A percentile compares a stretch with the other conserved stretches of the same genome.
These are phyloP conservation scores for Sphagnum magellanicum DNA, from an alignment of 228 moss, liverwort and hornwort genomes.

Conservation along the genomic window DNA sequence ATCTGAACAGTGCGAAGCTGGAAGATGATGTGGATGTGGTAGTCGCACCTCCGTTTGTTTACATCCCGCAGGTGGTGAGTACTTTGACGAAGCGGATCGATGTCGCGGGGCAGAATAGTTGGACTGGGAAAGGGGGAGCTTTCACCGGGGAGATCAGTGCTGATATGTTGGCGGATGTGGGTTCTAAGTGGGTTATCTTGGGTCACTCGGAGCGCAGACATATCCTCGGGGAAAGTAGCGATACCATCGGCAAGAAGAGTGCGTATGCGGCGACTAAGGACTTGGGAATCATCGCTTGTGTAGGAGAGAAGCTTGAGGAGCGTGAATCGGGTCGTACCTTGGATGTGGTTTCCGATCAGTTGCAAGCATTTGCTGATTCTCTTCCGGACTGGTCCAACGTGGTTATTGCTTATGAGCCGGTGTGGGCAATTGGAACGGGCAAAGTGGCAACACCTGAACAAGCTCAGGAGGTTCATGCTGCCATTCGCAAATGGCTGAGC, in stretches of 20 bases:
- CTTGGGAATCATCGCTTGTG: slow-evolving; percentile 50
- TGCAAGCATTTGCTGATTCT: slow-evolving; percentile 38
- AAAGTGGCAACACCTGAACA: slow-evolving; percentile 49
- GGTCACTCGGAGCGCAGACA: slow-evolving; percentile 64
- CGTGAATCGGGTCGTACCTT: slow-evolving; percentile 37
- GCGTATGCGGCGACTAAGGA: slow-evolving; percentile 39
- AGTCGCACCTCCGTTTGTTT: slow-evolving; percentile 48
- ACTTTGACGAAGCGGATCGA: slow-evolving; percentile 40
- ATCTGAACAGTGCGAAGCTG: slow-evolving; percentile 42
- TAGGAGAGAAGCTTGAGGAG: slow-evolving; percentile 52
- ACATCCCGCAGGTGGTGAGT: slow-evolving; percentile 34
- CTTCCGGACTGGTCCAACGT: slow-evolving; percentile 39
- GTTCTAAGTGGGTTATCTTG: slow-evolving; percentile 46
- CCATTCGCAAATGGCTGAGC: slow-evolving; percentile 39
- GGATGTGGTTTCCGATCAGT: slow-evolving; percentile 39
- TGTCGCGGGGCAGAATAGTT: slow-evolving; percentile 49
- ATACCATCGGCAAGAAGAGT: slow-evolving; percentile 48
- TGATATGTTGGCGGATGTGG: slow-evolving; percentile 47
- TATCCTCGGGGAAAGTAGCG: slow-evolving; percentile 14
- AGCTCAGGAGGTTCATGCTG: slow-evolving; percentile 56
- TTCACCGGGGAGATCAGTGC: slow-evolving; percentile 65
- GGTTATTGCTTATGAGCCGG: slow-evolving; percentile 64
- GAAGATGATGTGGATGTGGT: slow-evolving; percentile 63
- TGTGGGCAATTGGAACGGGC: slow-evolving; percentile 63
- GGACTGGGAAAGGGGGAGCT: slow-evolving; percentile 63